Evolutionary conservation across 2,329 filamentous ascomycete genomes (phyloP).

Genomic region (Clarireedia homoeocarpa): DNA sequence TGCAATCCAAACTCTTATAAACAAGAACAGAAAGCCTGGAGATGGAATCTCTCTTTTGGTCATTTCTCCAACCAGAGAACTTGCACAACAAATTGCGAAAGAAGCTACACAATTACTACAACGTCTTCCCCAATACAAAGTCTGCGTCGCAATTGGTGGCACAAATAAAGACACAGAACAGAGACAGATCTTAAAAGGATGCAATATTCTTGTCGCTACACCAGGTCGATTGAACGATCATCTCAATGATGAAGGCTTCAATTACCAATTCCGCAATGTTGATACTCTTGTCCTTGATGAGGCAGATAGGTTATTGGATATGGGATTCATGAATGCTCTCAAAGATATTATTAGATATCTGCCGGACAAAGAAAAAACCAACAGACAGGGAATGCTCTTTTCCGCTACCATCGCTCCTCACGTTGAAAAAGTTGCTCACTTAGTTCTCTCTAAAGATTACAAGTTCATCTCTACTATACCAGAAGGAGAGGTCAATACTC

Average conservation of each 20-base stretch:
- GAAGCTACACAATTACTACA: constrained; percentile 51
- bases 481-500: constrained; percentile 75
- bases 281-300: constrained; percentile 93
- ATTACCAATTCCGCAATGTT: constrained; percentile 47
- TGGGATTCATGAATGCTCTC: constrained; percentile 68
- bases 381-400: constrained; percentile 88
- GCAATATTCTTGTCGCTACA: constrained; percentile 84
- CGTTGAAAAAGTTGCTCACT: constrained; percentile 71
- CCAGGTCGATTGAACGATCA: constrained; percentile 79
- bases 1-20: constrained; percentile 61
- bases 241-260: constrained; percentile 47
- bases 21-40: constrained; percentile 30
- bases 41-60: constrained; percentile 55
- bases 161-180: constrained; percentile 69
- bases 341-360: constrained; percentile 52
- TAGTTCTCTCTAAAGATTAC: constrained; percentile 72
- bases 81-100: constrained; percentile 71
- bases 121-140: constrained; percentile 33
- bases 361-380: constrained; percentile 52
- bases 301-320: constrained; percentile 96
- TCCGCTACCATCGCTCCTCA: constrained; percentile 85
- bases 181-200: constrained; percentile 62
- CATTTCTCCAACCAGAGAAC: constrained; percentile 71
- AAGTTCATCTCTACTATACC: constrained; percentile 86
- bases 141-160: constrained; percentile 82